A percentile compares a stretch with the other conserved stretches of the same genome.
Conservation (phyloP, 352 stramenopile genomes). For the Plasmopara viticola region DNA sequence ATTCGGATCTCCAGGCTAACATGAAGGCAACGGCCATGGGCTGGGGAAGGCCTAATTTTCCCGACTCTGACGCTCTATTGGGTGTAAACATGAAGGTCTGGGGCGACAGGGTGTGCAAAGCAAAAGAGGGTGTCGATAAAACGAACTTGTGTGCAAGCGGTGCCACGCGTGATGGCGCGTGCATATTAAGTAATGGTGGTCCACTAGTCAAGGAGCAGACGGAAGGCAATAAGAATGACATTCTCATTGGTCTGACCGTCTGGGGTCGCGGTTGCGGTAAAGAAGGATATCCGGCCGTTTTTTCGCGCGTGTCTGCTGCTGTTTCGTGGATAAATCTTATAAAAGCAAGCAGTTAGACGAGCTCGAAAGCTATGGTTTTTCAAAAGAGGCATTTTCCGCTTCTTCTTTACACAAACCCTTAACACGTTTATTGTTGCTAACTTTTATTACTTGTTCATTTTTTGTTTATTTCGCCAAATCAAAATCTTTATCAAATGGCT, state of each 20-base stretch:
- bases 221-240: constrained; percentile 15
- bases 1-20: constrained; percentile 16
- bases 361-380: no score
- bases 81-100: constrained; percentile 31
- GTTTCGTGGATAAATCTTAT: constrained; percentile 27
- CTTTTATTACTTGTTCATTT: no score
- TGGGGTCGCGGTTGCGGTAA: constrained; percentile 42
- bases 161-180: constrained; percentile 12
- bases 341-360: no score
- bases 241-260: constrained; percentile 40
- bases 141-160: constrained; percentile 43
- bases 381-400: no score
- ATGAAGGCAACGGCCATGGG: constrained; percentile 28
- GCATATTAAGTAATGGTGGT: constrained; percentile 40
- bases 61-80: constrained; percentile 20
- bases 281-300: constrained; percentile 36
- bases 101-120: constrained; percentile 25
- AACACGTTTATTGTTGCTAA: no score
- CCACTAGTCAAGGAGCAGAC: constrained; percentile 30
- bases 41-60: constrained; percentile 10
- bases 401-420: no score
- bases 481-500: no score
- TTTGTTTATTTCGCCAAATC: no score
- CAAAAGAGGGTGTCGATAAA: constrained; percentile 17
- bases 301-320: constrained; percentile 38